phyloP scores from a whole-genome alignment of 805 yeast species.

The Spathaspora sp. region DNA sequence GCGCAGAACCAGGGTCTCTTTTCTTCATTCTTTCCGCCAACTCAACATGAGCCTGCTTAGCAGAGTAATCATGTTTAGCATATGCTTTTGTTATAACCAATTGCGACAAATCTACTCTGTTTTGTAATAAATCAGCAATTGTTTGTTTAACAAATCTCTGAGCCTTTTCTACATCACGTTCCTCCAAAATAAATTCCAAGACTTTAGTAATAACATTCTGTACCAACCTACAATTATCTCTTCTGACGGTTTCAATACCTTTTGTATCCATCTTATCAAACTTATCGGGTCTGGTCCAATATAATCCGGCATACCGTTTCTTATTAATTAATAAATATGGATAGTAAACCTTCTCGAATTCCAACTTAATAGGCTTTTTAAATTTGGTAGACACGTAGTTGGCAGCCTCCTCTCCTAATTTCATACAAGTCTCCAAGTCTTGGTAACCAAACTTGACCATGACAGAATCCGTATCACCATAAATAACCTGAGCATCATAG shows the following conservation, averaged over 20 bases:
- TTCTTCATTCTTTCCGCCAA: constrained; percentile 93
- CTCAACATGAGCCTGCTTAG: constrained; percentile 96
- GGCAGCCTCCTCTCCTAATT: constrained; percentile 92
- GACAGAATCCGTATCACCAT: constrained; percentile 99
- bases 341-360: constrained; percentile 93
- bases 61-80: constrained; percentile 86
- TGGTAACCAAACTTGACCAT: constrained; percentile 94
- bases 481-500: constrained; percentile 86
- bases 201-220: constrained; percentile 93
- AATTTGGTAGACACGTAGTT: constrained; percentile 76
- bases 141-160: constrained; percentile 80
- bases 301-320: constrained; percentile 94
- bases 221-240: constrained; percentile 95
- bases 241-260: constrained; percentile 96
- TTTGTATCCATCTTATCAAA: constrained; percentile 97
- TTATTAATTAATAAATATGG: constrained; percentile 93
- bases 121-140: constrained; percentile 86
- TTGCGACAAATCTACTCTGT: constrained; percentile 88
- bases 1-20: constrained; percentile 97
- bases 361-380: constrained; percentile 84
- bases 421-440: constrained; percentile 83
- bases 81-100: constrained; percentile 91
- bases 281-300: constrained; percentile 91
- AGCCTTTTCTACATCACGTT: constrained; percentile 82
- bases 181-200: constrained; percentile 77